Evolutionary conservation across 352 stramenopile genomes (phyloP).

Genomic region (Phytophthora sojae): DNA sequence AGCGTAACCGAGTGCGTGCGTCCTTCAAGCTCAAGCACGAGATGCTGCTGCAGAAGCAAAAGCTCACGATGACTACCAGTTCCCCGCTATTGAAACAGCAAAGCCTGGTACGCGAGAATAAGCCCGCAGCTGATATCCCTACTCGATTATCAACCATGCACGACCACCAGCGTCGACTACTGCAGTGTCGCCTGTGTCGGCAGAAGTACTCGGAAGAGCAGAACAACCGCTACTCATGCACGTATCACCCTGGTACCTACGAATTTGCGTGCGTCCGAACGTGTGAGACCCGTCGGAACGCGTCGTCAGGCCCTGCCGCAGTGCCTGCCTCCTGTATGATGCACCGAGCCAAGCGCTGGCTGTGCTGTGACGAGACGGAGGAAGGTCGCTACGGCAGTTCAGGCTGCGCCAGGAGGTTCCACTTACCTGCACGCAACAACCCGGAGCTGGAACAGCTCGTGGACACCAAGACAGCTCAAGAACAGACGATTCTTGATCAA

Average conservation of each 20-base stretch:
- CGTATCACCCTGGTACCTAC: conserved; percentile 69
- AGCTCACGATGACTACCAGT: conserved; percentile 33
- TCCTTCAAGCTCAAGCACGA: conserved; percentile 78
- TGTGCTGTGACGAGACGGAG: conserved; percentile 79
- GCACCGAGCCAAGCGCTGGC: conserved; percentile 73
- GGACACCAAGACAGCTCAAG: conserved; percentile 47
- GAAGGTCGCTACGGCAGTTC: conserved; percentile 74
- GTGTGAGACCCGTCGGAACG: conserved; percentile 50
- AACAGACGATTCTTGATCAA: conserved; percentile 52
- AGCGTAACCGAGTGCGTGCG: conserved; percentile 58
- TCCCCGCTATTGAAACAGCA: conserved; percentile 26
- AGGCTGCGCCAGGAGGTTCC: conserved; percentile 63
- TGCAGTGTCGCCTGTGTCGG: conserved; percentile 70
- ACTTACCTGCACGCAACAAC: conserved; percentile 63
- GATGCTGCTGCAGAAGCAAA: conserved; percentile 62
- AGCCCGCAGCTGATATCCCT: conserved; percentile 7
- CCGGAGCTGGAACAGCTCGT: conserved; percentile 53
- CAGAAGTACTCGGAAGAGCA: conserved; percentile 76
- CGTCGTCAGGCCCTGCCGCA: conserved; percentile 13
- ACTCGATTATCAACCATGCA: conserved; percentile 66
- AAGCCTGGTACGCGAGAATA: conserved; percentile 19
- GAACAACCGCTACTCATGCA: conserved; percentile 70
- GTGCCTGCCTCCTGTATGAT: conserved; percentile 65
- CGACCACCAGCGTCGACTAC: conserved; percentile 59
- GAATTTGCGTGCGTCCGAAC: conserved; percentile 71